Evolutionary conservation across 352 stramenopile species (phyloP).

Genomic region (Globisporangium middletonii): DNA sequence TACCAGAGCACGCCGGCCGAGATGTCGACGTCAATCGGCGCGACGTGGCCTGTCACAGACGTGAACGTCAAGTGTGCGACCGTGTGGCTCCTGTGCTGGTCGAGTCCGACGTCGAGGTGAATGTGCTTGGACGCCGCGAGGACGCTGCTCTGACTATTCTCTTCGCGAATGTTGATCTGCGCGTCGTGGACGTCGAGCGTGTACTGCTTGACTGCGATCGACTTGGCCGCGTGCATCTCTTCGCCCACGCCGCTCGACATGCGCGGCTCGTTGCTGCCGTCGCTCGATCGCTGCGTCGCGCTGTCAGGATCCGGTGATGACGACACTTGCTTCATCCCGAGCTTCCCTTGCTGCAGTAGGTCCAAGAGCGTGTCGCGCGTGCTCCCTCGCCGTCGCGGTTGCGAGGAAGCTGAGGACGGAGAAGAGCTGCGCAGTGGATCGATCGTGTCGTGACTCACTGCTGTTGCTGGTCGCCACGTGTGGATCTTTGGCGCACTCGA

Average conservation of each 20-base stretch:
- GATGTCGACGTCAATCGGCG: constrained; percentile 75
- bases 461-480: constrained; percentile 1
- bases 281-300: neutral
- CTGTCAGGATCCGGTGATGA: constrained; percentile 13
- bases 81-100: constrained; percentile 32
- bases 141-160: constrained; percentile 56
- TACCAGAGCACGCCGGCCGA: constrained; percentile 70
- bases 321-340: constrained; percentile 30
- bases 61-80: constrained; percentile 62
- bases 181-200: constrained; percentile 70
- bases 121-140: constrained; percentile 72
- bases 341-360: constrained; percentile 67
- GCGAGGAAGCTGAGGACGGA: neutral
- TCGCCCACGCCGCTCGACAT: constrained; percentile 2
- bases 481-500: neutral
- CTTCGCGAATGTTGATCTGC: constrained; percentile 76
- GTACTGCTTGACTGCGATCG: constrained; percentile 62
- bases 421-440: neutral
- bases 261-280: constrained; percentile 10
- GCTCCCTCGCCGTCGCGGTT: constrained; percentile 24
- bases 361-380: constrained; percentile 62
- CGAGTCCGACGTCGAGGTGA: constrained; percentile 62
- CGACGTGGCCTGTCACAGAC: constrained; percentile 61
- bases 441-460: neutral
- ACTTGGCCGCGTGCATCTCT: constrained; percentile 17